Evolutionary conservation across 192 early-diverging fungal species (phyloP), one percentile per base, ranked within the genome.

Genomic region (Backusella parvicylindrica): DNA sequence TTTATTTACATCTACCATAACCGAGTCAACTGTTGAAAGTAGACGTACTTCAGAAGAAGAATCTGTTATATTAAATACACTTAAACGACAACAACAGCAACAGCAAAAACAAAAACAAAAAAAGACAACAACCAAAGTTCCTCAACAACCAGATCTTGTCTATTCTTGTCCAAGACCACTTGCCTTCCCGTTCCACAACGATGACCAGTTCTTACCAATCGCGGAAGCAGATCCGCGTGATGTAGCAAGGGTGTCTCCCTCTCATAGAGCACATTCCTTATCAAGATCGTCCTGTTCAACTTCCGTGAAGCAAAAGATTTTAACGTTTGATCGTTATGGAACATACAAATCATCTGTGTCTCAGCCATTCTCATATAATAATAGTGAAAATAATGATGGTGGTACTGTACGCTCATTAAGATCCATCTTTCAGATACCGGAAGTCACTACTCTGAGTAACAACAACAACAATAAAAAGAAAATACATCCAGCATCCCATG

Each of bases 161-260:
- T 75, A 75, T 56, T 75, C 74, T 26, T 74, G 71, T 64, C 80
- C 80, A 16, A 65, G 75, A 4, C 80, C 80, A 8, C 47, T 81
- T 21, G 68, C 75, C 15, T 81, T 81, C 66, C 80, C 80, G 28
- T 81, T 81, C 28, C 80, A 81, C 64, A 81, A 81, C 41, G 80
- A 81, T 40, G 73, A 71, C 33, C 71, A 77, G 8, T 81, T 81
- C 40, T 40, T 81, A 32, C 80, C 80, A 15, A 72, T 77, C 23
- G 80, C 72, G n/a, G 80, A 81, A 63, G 71, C 72, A 36, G 53
- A 75, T 75, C 64, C 74, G 40, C 72, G 72, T 36, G 72, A 73
- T 73, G 72, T 73, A 31, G 72, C 72, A 40, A 60, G 40, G 9
- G 5, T 73, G 6, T 73, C 72, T 9, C 72, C 72, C 1, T 53